These are phyloP conservation scores for Osmanthus fragrans DNA, from an alignment of 257 asterid species.

Conservation along the genomic window DNA sequence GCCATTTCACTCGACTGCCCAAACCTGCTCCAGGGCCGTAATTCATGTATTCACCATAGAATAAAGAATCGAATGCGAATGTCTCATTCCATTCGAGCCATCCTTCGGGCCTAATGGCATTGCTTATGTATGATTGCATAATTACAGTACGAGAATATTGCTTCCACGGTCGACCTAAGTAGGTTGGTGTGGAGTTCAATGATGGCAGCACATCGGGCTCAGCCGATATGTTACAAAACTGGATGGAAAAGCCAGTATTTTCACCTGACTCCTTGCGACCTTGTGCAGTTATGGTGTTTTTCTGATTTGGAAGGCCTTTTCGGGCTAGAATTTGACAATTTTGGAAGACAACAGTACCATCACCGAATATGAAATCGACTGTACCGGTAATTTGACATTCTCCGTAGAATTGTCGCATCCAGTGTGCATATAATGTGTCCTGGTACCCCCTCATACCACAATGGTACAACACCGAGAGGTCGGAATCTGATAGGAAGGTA, in stretches of 20 bases:
- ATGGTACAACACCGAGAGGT: slow-evolving; percentile 51
- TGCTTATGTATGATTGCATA: slow-evolving; percentile 52
- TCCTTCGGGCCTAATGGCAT: slow-evolving; percentile 47
- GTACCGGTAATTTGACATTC: slow-evolving; percentile 61
- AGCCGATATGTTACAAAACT: slow-evolving; percentile 46
- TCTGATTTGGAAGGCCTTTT: slow-evolving; percentile 52
- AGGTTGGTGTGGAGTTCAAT: slow-evolving; percentile 39
- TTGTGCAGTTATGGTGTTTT: slow-evolving; percentile 64
- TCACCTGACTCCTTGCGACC: slow-evolving; percentile 41
- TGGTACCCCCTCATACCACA: slow-evolving; percentile 59
- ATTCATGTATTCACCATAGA: slow-evolving; percentile 52
- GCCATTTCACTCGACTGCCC: slow-evolving; percentile 48
- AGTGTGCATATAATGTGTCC: slow-evolving; percentile 59
- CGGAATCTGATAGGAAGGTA: slow-evolving; percentile 58
- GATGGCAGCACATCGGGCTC: slow-evolving; percentile 38
- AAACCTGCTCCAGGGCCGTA: slow-evolving; percentile 53
- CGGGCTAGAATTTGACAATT: slow-evolving; percentile 42
- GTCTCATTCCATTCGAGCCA: slow-evolving; percentile 63
- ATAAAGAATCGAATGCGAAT: slow-evolving; percentile 42
- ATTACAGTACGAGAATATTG: slow-evolving; percentile 50
- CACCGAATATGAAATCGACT: slow-evolving; percentile 59
- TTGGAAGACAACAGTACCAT: slow-evolving; percentile 49
- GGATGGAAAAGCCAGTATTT: slow-evolving; percentile 51
- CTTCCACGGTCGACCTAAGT: slow-evolving; percentile 63
- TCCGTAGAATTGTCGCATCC: slow-evolving; percentile 54